These are phyloP conservation scores for Trichoderma asperelloides DNA, from an alignment of 495 filamentous ascomycete species.

Conservation along the genomic window DNA sequence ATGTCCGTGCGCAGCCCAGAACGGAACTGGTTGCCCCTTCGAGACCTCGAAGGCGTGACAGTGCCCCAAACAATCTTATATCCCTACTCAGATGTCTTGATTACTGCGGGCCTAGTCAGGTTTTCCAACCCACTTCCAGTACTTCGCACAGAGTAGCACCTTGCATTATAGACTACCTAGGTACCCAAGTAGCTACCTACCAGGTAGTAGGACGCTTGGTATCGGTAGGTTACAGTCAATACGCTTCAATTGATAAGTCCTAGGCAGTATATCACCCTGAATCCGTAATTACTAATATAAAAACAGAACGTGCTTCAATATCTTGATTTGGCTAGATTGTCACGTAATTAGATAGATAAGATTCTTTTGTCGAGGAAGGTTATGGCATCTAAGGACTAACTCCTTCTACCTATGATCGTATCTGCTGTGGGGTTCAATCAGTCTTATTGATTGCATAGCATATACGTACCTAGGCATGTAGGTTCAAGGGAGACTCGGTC, in stretches of 20 bases:
- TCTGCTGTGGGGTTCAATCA: background rate
- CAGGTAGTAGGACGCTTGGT: too few species aligned
- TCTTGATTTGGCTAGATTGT: background rate
- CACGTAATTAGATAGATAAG: background rate
- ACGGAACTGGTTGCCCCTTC: background rate
- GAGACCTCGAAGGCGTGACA: background rate
- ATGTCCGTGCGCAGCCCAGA: background rate
- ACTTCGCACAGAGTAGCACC: too few species aligned
- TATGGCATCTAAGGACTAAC: background rate
- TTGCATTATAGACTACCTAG: too few species aligned
- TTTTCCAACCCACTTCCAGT: background rate
- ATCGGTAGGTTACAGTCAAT: too few species aligned
- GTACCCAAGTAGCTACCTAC: too few species aligned
- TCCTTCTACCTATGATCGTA: background rate
- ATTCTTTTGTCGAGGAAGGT: too few species aligned
- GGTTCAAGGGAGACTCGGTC: background rate
- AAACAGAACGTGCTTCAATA: too few species aligned
- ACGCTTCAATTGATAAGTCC: too few species aligned
- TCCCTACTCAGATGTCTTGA: background rate
- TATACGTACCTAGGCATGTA: background rate
- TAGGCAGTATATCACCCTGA: too few species aligned
- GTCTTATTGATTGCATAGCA: background rate
- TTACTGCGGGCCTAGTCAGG: background rate
- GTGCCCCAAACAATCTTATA: background rate
- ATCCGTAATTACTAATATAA: too few species aligned